Evolutionary conservation across 2,329 filamentous ascomycete species (phyloP), one percentile per base, ranked within the genome.

Genomic region (Scolecobasidium constrictum): DNA sequence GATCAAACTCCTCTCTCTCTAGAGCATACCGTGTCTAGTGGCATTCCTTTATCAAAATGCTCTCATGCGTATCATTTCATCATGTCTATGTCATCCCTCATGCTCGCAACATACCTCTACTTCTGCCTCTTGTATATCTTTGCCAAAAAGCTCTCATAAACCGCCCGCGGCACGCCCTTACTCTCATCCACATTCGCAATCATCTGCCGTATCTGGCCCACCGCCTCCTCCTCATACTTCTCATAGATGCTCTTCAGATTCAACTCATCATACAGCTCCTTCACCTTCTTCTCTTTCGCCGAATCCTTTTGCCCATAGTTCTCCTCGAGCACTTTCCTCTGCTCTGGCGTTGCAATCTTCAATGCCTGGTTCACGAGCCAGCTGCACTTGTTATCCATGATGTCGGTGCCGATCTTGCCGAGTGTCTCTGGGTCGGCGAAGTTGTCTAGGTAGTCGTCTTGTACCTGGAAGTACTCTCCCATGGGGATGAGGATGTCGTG

Each of bases 91-190:
- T n/a, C n/a, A n/a, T n/a, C n/a, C n/a, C n/a, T n/a, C n/a, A n/a
- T n/a, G n/a, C n/a, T n/a, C n/a, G n/a, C n/a, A n/a, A n/a, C n/a
- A n/a, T n/a, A n/a, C n/a, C 26, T 18, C 34, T 42, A 96, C 69
- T 94, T 96, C 75, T 78, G 92, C 59, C 92, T 77, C 79, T 94
- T 94, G 77, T 96, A 96, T 60, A 98, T 96, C 77, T 98, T 98
- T 64, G 73, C 72, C 50, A 98, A 71, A 73, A 96, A 98, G 35
- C 77, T 75, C 55, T 94, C 83, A 53, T 96, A 94, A 33, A 96
- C 77, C 46, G 73, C 75, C 75, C 86, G 92, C 75, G 93, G 95
- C 57, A 98, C 67, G 13, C 92, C 92, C 50, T 83, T 76, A 48
- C 73, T 80, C 73, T 95, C 88, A 57, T 98, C 87, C 41, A 96